A percentile compares a stretch with the other conserved stretches of the same genome.
Evolutionary conservation across 371 early-diverging fungal genomes (phyloP).

Genomic region (Neoconidiobolus thromboides): DNA sequence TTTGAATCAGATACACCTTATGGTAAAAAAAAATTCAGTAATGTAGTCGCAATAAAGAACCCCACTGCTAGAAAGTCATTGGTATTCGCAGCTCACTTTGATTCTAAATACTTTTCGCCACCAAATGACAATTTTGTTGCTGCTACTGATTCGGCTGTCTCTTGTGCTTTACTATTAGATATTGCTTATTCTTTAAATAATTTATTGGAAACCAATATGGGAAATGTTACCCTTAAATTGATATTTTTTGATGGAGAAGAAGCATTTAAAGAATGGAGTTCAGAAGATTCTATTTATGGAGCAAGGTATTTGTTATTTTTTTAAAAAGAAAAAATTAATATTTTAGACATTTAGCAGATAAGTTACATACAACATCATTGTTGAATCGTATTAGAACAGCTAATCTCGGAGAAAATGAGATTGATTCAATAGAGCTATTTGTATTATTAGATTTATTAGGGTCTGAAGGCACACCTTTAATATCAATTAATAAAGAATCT

Average conservation of each 20-base stretch:
- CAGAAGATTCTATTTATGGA: conserved; percentile 79
- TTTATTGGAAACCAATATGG: conserved; percentile 9
- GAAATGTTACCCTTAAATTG: conserved; percentile 52
- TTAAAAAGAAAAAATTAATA: background rate
- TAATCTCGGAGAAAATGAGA: conserved; percentile 15
- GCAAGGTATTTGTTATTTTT: conserved; percentile 34
- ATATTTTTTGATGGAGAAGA: conserved; percentile 97
- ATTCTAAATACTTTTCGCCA: conserved; percentile 50
- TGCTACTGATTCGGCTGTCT: conserved; percentile 65
- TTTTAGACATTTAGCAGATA: conserved; percentile 23
- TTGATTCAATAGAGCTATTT: conserved; percentile 62
- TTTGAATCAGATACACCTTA: conserved; percentile 56
- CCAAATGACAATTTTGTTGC: conserved; percentile 33
- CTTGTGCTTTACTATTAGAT: conserved; percentile 77
- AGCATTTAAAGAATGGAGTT: conserved; percentile 62
- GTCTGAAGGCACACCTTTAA: conserved; percentile 21
- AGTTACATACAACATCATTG: conserved; percentile 17
- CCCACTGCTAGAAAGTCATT: conserved; percentile 37
- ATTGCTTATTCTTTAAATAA: conserved; percentile 39
- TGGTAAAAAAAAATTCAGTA: conserved; percentile 55
- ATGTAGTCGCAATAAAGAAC: conserved; percentile 40
- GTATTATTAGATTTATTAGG: conserved; percentile 81
- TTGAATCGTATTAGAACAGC: conserved; percentile 10
- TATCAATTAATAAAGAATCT: conserved; percentile 34
- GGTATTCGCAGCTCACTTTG: conserved; percentile 83